phyloP scores from a whole-genome alignment of 805 yeast genomes.

The Ascoidea tarda region DNA sequence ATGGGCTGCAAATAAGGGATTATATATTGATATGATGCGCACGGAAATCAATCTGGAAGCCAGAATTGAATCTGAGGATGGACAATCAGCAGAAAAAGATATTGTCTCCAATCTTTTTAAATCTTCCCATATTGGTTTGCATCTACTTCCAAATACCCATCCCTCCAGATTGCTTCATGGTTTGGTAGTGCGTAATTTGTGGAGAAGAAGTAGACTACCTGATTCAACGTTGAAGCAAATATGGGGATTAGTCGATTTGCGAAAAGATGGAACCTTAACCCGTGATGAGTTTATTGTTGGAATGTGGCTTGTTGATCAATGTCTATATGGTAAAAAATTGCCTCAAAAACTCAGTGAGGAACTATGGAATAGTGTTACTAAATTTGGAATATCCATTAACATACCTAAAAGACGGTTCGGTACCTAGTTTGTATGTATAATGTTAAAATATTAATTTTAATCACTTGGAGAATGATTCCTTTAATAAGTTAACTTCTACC shows the following conservation, averaged over 20 bases:
- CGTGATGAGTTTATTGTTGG: constrained; percentile 86
- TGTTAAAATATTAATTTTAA: too few species aligned
- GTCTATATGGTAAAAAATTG: constrained; percentile 82
- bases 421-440: too few species aligned
- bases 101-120: not conserved
- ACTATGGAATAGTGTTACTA: constrained; percentile 71
- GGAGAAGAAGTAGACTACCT: constrained; percentile 69
- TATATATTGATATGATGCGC: constrained; percentile 26
- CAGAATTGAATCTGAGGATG: constrained; percentile 7
- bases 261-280: constrained; percentile 61
- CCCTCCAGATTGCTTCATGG: constrained; percentile 13
- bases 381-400: constrained; percentile 16
- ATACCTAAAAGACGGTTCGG: not conserved
- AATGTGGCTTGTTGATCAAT: constrained; percentile 95
- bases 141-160: constrained; percentile 23
- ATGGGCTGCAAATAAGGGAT: constrained; percentile 82
- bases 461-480: too few species aligned
- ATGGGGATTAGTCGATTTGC: constrained; percentile 58
- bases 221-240: constrained; percentile 42
- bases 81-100: not conserved
- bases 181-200: constrained; percentile 56
- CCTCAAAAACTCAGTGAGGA: constrained; percentile 54
- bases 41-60: constrained; percentile 13
- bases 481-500: too few species aligned
- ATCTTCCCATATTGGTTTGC: not conserved